These are phyloP conservation scores for Globisporangium orthogonon DNA, from an alignment of 352 stramenopile genomes.

Conservation along the genomic window DNA sequence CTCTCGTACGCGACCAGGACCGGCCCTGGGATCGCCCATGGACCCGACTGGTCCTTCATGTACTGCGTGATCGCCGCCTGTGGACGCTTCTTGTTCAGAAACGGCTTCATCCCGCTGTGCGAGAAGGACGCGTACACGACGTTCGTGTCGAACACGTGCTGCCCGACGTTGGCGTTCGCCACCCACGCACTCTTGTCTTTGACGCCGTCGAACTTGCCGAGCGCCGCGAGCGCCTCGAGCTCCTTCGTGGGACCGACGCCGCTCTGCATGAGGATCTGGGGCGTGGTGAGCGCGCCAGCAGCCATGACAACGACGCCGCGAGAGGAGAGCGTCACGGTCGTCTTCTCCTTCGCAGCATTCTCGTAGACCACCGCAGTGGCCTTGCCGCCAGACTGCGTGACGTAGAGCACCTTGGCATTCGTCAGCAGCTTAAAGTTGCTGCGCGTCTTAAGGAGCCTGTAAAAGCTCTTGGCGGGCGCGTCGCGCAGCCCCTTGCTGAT, in stretches of 20 bases:
- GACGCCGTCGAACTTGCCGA: slow-evolving; percentile 8
- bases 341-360: slow-evolving; percentile 3
- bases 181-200: slow-evolving; percentile 2
- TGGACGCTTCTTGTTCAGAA: slow-evolving; percentile 3
- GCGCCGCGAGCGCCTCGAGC: slow-evolving; percentile 29
- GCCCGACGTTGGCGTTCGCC: slow-evolving; percentile 8
- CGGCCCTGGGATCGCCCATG: slow-evolving; percentile 19
- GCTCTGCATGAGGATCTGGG: slow-evolving; percentile 76
- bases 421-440: slow-evolving; percentile 43
- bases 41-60: slow-evolving; percentile 2
- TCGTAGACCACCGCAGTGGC: slow-evolving; percentile 49
- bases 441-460: slow-evolving; percentile 30
- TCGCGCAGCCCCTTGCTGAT: slow-evolving; percentile 42
- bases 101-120: slow-evolving; percentile 7
- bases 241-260: slow-evolving; percentile 59
- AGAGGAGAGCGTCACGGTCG: slow-evolving; percentile 19
- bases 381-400: slow-evolving; percentile 35
- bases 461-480: slow-evolving; percentile 48
- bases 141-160: slow-evolving; percentile 11
- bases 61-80: slow-evolving; percentile 3
- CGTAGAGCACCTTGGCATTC: slow-evolving; percentile 36
- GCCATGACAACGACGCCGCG: slow-evolving; percentile 65
- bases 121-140: slow-evolving; percentile 9
- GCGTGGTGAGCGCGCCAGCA: slow-evolving; percentile 63
- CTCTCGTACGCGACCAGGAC: slow-evolving; percentile 25